Base-by-base conservation (phyloP, 768 basidiomycete species). In the Trametes punicea region DNA sequence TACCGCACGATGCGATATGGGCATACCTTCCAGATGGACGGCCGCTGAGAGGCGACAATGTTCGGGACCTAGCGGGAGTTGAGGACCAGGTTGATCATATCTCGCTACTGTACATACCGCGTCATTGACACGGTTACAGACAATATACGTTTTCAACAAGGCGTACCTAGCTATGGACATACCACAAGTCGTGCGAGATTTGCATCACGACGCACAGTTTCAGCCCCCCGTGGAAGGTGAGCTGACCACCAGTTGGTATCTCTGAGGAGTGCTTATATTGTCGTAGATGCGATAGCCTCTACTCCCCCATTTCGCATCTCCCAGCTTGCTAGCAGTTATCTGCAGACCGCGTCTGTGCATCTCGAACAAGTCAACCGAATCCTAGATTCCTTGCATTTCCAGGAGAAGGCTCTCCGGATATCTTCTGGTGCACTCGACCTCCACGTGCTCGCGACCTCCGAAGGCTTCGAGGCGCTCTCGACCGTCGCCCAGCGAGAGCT, bases 111-210 rank as follows among this genome's bases (percentile, higher is more conserved):
- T 29, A 16, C 23, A 27, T 7, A 27, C 20, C 9, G 4, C 29
- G n/a, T 13, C 15, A 27, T 38, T 60, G 8, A 60, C 20, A n/a
- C 1, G 23, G 2, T 26, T 18, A 6, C 13, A 82, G 90, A 77
- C 82, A 6, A 86, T 93, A 57, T 93, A 82, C 64, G 87, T 93
- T 5, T 93, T 89, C 72, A 93, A 92, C 72, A 90, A 90, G 65
- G 75, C 81, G 64, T 88, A 87, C 64, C 78, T 93, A 33, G 88
- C 90, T 60, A 75, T 82, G 40, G 83, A 87, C 46, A 52, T 87
- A 26, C 81, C 85, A 2, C 79, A 86, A 39, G 84, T 89, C 23
- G 69, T 91, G 15, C 75, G 70, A n/a, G 77, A 81, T 38, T 77
- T 93, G n/a, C 77, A 71, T 15, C 73, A 83, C 16, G 79, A 84